These are phyloP conservation scores for Musa troglodytarum DNA, from an alignment of 176 grass and related monocot genomes.

Conservation along the genomic window DNA sequence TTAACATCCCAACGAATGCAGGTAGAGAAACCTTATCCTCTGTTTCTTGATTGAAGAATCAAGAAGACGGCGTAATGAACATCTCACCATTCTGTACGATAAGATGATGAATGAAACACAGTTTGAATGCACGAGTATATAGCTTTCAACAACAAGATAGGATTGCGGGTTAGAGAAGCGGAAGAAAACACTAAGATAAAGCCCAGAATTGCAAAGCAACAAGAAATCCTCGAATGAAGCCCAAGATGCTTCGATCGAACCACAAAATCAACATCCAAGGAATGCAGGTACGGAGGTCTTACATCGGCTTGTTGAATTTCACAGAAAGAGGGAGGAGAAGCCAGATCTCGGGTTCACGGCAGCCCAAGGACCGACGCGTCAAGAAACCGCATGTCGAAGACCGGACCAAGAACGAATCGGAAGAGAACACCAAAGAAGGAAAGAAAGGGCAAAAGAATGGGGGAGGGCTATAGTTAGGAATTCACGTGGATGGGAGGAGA, in stretches of 20 bases:
- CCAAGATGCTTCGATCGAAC: background rate
- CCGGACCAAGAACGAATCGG: background rate
- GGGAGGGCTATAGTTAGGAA: background rate
- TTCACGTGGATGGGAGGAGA: background rate
- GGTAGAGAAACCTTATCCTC: too few species aligned
- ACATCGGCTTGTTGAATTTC: background rate
- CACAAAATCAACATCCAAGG: background rate
- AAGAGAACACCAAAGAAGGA: background rate
- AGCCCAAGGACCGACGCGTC: background rate
- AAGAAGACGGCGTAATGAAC: too few species aligned
- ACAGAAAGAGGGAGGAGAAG: background rate
- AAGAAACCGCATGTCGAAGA: background rate
- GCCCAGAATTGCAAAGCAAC: background rate
- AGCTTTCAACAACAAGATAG: too few species aligned
- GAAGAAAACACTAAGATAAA: too few species aligned
- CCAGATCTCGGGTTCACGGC: background rate
- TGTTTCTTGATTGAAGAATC: too few species aligned
- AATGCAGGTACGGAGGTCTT: background rate
- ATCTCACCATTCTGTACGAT: background rate
- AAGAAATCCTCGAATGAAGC: background rate
- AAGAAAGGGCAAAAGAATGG: background rate
- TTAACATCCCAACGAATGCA: too few species aligned
- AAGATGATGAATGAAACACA: background rate
- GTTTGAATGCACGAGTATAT: background rate
- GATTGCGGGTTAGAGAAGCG: too few species aligned